Evolutionary conservation across 768 basidiomycete genomes (phyloP).

Genomic region (Cantharellus cinnabarinus): DNA sequence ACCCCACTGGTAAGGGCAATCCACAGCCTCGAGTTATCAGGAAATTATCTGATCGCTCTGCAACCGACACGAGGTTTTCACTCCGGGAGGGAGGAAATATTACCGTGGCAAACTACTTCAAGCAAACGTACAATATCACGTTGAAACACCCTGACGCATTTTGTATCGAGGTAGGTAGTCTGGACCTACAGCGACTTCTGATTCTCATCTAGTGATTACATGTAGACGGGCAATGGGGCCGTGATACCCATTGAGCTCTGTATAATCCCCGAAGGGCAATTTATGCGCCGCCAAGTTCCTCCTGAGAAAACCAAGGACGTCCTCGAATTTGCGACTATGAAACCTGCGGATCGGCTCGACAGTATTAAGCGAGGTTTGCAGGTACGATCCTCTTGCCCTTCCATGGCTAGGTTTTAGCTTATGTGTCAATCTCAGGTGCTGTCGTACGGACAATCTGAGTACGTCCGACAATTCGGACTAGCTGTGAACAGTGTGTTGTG

Average conservation of each 20-base stretch:
- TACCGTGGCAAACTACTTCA: constrained; percentile 30
- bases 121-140: constrained; percentile 27
- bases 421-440: constrained; percentile 10
- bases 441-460: constrained; percentile 53
- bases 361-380: constrained; percentile 35
- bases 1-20: neutral
- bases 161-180: constrained; percentile 39
- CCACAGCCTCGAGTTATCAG: constrained; percentile 36
- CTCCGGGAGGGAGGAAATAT: constrained; percentile 30
- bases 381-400: constrained; percentile 16
- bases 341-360: constrained; percentile 32
- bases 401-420: constrained; percentile 24
- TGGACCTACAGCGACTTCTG: neutral
- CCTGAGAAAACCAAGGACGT: constrained; percentile 42
- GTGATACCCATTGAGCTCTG: constrained; percentile 51
- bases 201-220: neutral
- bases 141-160: constrained; percentile 41
- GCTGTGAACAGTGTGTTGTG: constrained; percentile 22
- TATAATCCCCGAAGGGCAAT: constrained; percentile 39
- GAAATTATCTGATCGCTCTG: constrained; percentile 33
- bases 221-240: constrained; percentile 39
- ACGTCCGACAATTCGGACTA: constrained; percentile 56
- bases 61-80: constrained; percentile 32
- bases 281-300: constrained; percentile 52
- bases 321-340: constrained; percentile 46